Conservation (phyloP, 306 rosid species). For the Erythrophleum fordii region DNA sequence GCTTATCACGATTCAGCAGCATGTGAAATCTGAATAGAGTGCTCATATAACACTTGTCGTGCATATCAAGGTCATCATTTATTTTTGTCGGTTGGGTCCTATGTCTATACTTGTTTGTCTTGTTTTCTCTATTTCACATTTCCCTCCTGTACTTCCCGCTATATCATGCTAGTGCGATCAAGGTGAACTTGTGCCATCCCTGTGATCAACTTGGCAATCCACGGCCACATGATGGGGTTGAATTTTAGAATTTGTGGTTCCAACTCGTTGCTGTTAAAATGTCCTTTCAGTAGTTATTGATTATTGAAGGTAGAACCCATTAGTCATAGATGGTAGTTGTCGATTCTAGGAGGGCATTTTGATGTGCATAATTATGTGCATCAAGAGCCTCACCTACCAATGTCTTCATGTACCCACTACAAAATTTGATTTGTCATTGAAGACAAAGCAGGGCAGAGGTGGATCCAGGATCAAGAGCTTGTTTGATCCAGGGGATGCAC, state of each 20-base stretch:
- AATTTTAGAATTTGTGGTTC: conserved; percentile 24
- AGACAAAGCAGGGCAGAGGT: neutral
- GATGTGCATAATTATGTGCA: conserved; percentile 28
- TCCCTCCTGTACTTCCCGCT: neutral
- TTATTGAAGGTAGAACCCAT: conserved; percentile 1
- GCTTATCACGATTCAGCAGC: neutral
- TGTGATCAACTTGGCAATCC: conserved; percentile 6
- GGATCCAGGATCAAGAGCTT: neutral
- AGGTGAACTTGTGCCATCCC: neutral
- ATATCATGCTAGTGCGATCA: neutral
- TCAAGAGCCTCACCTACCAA: conserved; percentile 33
- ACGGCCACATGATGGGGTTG: conserved; percentile 14
- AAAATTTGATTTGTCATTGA: neutral
- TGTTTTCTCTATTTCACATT: conserved; percentile 8
- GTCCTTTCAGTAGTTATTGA: conserved; percentile 43
- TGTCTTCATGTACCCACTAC: conserved; percentile 2
- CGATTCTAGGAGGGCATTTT: conserved; percentile 29
- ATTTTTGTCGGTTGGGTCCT: conserved; percentile 23
- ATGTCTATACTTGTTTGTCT: neutral
- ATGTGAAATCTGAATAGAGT: conserved; percentile 37
- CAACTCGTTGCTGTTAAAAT: conserved; percentile 15
- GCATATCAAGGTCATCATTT: conserved; percentile 36
- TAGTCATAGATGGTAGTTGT: conserved; percentile 29
- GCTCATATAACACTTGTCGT: conserved; percentile 1
- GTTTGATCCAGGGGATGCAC: neutral